Evolutionary conservation across 306 rosid genomes (phyloP), one percentile per base, ranked within the genome.

Genomic region (Cicer chorassanicum): DNA sequence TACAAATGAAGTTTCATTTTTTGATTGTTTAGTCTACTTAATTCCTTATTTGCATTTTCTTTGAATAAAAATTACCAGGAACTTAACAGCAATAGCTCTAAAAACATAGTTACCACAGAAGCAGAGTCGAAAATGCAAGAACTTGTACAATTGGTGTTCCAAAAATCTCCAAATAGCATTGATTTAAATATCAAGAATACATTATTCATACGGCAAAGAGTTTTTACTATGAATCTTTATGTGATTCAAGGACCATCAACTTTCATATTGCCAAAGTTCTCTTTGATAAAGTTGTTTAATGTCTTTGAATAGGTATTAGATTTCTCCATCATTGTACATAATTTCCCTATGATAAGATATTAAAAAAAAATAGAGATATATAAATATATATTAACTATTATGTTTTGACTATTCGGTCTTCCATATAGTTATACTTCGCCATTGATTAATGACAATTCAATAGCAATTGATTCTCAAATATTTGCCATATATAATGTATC

Each of bases 181-280:
- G 87, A 87, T 68, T 86, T 86, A 15, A 78, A 75, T 1, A 78
- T 90, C 80, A 90, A 95, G 88, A 85, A 90, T 48, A 85, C 83
- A 65, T 92, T 92, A 76, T 89, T 95, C 18, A 59, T 1, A 85
- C 92, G 49, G 92, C 91, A 0, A 89, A 87, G 76, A 86, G 90
- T 81, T 82, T 85, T 65, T 90, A 88, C 77, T 95, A 95, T 81
- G 68, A 82, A 50, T 89, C 96, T 11, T 85, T 81, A 62, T 85
- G 77, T 75, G 92, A 95, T 65, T 71, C 86, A 66, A 82, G 81
- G 74, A 89, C 95, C 40, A 82, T 84, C 75, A 84, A 83, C 82
- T 72, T 75, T 78, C 99, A 95, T 81, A 83, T 92, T 36, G 84
- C 87, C 44, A 85, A 87, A 88, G 97, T 92, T 54, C 92, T 95